phyloP scores from a whole-genome alignment of 768 basidiomycete genomes.

The Pulveroboletus sp. region DNA sequence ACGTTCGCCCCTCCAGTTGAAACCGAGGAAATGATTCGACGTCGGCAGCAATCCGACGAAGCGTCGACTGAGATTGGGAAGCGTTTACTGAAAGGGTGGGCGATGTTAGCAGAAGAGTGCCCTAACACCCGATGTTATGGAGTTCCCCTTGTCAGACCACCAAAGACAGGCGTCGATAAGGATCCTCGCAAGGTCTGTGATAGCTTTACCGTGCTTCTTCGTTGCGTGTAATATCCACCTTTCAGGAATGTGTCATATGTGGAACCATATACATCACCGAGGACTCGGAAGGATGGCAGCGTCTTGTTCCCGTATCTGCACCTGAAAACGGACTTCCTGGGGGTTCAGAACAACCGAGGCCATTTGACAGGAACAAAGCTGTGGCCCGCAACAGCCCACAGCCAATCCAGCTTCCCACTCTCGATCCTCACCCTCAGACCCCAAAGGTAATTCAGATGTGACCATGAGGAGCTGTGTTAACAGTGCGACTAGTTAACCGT shows the following conservation, averaged over 20 bases:
- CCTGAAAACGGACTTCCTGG: constrained; percentile 3
- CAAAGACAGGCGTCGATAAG: constrained; percentile 55
- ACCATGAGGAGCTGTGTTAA: constrained; percentile 2
- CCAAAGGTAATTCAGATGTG: constrained; percentile 23
- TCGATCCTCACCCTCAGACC: constrained; percentile 28
- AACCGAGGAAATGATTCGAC: constrained; percentile 58
- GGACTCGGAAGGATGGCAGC: constrained; percentile 49
- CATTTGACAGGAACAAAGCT: constrained; percentile 10
- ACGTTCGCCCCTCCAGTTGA: constrained; percentile 62
- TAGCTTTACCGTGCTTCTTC: constrained; percentile 1
- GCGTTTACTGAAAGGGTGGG: constrained; percentile 76
- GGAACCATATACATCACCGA: constrained; percentile 56
- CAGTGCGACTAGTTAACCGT: constrained; percentile 17
- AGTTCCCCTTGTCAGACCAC: constrained; percentile 78
- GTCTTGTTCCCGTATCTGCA: constrained; percentile 33
- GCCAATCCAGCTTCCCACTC: constrained; percentile 31
- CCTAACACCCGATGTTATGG: constrained; percentile 66
- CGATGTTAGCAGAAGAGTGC: constrained; percentile 88
- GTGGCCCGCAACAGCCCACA: constrained; percentile 24
- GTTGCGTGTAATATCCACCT: constrained; percentile 2
- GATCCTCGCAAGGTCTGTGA: constrained; percentile 61
- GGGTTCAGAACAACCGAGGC: constrained; percentile 4
- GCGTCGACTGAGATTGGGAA: constrained; percentile 80
- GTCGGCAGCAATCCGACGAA: constrained; percentile 76
- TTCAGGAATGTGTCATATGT: constrained; percentile 78